Percentiles rank a stretch among this genome's conserved stretches.
These are phyloP conservation scores for Mycothermus thermophilus DNA, from an alignment of 495 filamentous ascomycete genomes.

Conservation along the genomic window DNA sequence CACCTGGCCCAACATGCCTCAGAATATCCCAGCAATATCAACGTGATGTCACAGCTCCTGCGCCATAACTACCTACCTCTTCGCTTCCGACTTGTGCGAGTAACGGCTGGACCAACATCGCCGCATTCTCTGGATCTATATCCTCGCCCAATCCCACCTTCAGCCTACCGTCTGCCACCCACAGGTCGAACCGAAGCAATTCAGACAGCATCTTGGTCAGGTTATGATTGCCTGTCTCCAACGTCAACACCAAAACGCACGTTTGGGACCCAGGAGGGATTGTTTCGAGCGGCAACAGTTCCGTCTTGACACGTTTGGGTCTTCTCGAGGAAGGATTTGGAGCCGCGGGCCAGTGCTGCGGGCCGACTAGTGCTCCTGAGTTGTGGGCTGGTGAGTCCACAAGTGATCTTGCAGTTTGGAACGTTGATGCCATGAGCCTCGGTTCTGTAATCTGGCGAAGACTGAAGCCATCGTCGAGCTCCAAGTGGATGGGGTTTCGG, in stretches of 20 bases:
- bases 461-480: no score
- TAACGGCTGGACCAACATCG: slow-evolving; percentile 1
- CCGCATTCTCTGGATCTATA: not conserved
- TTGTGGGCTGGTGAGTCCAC: no score
- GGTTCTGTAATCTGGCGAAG: no score
- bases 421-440: no score
- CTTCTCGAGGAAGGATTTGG: slow-evolving; percentile 16
- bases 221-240: slow-evolving; percentile 5
- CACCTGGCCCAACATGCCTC: no score
- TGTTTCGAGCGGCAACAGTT: slow-evolving; percentile 32
- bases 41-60: not conserved
- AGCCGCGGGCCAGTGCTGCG: slow-evolving; percentile 23
- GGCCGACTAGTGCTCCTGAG: slow-evolving; percentile 28
- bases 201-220: slow-evolving; percentile 1
- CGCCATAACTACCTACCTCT: not conserved
- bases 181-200: slow-evolving; percentile 5
- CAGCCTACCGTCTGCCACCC: slow-evolving; percentile 4
- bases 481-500: no score
- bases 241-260: slow-evolving; percentile 12
- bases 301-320: slow-evolving; percentile 26
- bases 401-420: no score
- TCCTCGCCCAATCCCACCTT: not conserved
- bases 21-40: no score
- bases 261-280: slow-evolving; percentile 18
- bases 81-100: not conserved